A percentile compares a stretch with the other conserved stretches of the same genome.
phyloP scores from a whole-genome alignment of 805 yeast genomes.

The Novakomyces olei region DNA sequence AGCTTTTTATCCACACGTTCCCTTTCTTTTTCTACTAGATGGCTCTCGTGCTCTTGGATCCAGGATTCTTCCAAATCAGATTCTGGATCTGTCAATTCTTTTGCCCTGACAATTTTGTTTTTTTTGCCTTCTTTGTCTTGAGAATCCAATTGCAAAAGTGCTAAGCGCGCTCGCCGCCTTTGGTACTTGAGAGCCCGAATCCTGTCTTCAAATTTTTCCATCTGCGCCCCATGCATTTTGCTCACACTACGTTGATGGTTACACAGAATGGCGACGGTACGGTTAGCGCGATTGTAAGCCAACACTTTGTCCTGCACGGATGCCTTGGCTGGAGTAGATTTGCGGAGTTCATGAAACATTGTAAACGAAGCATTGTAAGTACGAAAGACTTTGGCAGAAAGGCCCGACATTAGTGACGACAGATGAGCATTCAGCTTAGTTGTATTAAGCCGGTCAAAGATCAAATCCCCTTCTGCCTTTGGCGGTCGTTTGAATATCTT shows the following conservation, averaged over 20 bases:
- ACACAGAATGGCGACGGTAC: conserved; percentile 88
- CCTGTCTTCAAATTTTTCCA: conserved; percentile 55
- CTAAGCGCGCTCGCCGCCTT: conserved; percentile 47
- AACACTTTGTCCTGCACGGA: conserved; percentile 72
- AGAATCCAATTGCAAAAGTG: conserved; percentile 46
- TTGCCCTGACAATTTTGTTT: too few species aligned
- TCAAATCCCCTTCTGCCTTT: conserved; percentile 74
- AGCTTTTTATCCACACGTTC: conserved; percentile 46
- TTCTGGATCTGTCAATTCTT: conserved; percentile 41
- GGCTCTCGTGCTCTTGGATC: conserved; percentile 32
- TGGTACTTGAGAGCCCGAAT: conserved; percentile 72
- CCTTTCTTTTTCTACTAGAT: conserved; percentile 36
- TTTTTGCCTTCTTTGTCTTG: too few species aligned
- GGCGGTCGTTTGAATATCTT: conserved; percentile 74
- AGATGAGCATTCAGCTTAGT: conserved; percentile 60
- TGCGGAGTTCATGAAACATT: conserved; percentile 75
- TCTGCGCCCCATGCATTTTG: conserved; percentile 61
- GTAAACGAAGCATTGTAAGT: conserved; percentile 90
- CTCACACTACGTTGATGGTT: conserved; percentile 88
- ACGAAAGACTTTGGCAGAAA: conserved; percentile 93
- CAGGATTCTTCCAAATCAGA: conserved; percentile 46
- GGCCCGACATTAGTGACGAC: conserved; percentile 75
- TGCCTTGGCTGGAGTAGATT: conserved; percentile 64
- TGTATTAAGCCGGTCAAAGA: conserved; percentile 80
- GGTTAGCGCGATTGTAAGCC: conserved; percentile 78